phyloP scores from a whole-genome alignment of 495 filamentous ascomycete genomes.

The Penicillium pulvis region DNA sequence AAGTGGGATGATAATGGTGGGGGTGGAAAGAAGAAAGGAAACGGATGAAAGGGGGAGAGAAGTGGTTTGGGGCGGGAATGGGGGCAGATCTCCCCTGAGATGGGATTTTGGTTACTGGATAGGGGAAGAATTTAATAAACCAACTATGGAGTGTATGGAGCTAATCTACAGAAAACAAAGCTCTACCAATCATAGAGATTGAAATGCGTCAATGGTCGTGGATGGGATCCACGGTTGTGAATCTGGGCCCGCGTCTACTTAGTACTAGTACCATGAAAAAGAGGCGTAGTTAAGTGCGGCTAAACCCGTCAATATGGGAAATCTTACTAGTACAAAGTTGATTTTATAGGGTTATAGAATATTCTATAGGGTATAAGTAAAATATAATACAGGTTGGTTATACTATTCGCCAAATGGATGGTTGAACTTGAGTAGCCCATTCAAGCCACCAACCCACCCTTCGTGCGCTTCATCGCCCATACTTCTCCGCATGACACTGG shows the following conservation, averaged over 20 bases:
- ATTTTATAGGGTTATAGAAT: background rate
- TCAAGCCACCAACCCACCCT: conserved; percentile 95
- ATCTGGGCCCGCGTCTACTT: background rate
- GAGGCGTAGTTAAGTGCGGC: too few relatives aligned
- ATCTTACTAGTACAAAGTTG: too few relatives aligned
- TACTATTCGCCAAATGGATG: conserved; percentile 86
- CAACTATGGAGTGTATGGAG: background rate
- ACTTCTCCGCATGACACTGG: conserved; percentile 55
- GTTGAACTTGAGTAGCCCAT: conserved; percentile 95
- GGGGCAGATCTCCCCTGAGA: conserved; percentile 14
- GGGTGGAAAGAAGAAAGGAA: conserved; percentile 14
- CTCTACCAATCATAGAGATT: conserved; percentile 22
- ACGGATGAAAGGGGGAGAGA: conserved; percentile 14
- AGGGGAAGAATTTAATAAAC: background rate
- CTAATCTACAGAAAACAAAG: conserved; percentile 34
- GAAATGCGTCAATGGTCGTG: background rate
- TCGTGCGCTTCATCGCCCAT: conserved; percentile 66
- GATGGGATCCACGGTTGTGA: background rate
- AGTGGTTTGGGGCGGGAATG: conserved; percentile 13
- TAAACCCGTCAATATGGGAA: too few relatives aligned
- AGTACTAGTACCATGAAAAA: background rate
- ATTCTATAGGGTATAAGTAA: background rate
- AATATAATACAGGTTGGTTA: background rate
- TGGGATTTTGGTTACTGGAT: background rate
- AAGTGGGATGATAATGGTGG: conserved; percentile 7